Conservation (phyloP, 805 yeast genomes). For the Hanseniaspora taiwanica region DNA sequence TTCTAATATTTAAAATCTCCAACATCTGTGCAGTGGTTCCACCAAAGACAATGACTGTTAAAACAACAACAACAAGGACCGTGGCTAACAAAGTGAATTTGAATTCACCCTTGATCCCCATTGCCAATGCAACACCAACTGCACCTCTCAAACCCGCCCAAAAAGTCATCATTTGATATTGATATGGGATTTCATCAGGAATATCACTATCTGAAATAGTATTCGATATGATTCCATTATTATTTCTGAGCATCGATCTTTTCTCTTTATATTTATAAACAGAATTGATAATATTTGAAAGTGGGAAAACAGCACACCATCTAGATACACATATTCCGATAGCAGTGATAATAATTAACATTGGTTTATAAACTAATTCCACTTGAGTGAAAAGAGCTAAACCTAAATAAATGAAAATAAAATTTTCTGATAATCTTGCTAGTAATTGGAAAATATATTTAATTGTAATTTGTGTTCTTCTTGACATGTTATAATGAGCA, state of each 20-base stretch:
- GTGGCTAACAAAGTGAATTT: constrained; percentile 85
- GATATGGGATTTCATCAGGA: constrained; percentile 86
- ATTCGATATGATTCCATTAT: constrained; percentile 3
- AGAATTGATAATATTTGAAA: constrained; percentile 75
- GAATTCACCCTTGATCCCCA: constrained; percentile 92
- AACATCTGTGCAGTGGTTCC: constrained; percentile 98
- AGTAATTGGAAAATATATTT: constrained; percentile 87
- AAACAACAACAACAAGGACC: constrained; percentile 88
- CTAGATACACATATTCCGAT: constrained; percentile 86
- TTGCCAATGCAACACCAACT: constrained; percentile 96
- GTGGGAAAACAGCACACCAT: constrained; percentile 95
- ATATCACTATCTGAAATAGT: constrained; percentile 14
- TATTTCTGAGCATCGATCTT: constrained; percentile 29
- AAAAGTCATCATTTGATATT: constrained; percentile 96
- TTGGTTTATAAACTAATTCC: constrained; percentile 86
- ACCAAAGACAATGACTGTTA: constrained; percentile 92
- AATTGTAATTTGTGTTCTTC: constrained; percentile 92
- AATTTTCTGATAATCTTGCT: constrained; percentile 93
- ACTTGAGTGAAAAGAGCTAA: constrained; percentile 92
- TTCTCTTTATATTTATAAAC: constrained; percentile 44
- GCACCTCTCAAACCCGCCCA: constrained; percentile 99
- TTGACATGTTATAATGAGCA: constrained; percentile 94
- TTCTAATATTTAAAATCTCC: constrained; percentile 82
- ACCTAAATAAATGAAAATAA: constrained; percentile 90
- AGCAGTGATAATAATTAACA: constrained; percentile 80